Evolutionary conservation across 306 rosid genomes (phyloP).

Genomic region (Luffa aegyptiaca): DNA sequence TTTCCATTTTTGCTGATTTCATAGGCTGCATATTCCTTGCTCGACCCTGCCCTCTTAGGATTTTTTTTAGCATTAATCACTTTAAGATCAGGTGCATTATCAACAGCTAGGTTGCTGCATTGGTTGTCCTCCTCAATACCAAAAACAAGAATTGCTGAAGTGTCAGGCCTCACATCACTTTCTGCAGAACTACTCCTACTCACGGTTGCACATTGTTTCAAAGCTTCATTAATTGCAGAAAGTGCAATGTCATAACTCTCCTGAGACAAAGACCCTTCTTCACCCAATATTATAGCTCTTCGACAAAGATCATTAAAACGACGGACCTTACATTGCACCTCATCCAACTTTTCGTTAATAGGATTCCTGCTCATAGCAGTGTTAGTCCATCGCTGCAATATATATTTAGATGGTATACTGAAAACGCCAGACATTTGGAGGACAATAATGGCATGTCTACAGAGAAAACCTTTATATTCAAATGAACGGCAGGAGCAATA

Average conservation of each 20-base stretch:
- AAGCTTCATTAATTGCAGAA: constrained; percentile 11
- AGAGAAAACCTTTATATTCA: constrained; percentile 15
- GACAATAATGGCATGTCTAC: constrained; percentile 14
- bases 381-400: constrained; percentile 18
- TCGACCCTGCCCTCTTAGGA: constrained; percentile 5
- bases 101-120: constrained; percentile 5
- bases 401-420: constrained; percentile 13
- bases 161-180: constrained; percentile 9
- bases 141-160: background rate
- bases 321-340: constrained; percentile 11
- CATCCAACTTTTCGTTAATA: constrained; percentile 13
- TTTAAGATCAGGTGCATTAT: constrained; percentile 5
- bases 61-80: background rate
- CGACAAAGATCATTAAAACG: constrained; percentile 15
- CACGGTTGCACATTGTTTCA: constrained; percentile 15
- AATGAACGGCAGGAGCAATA: constrained; percentile 15
- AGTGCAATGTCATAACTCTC: constrained; percentile 18
- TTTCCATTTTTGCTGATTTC: constrained; percentile 7
- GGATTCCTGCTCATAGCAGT: constrained; percentile 12
- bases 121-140: constrained; percentile 11
- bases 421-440: constrained; percentile 19
- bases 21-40: constrained; percentile 10
- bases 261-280: constrained; percentile 19
- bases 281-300: constrained; percentile 17
- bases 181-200: background rate